These are phyloP conservation scores for Acacia melanoxylon DNA, from an alignment of 306 rosid species.

Conservation along the genomic window DNA sequence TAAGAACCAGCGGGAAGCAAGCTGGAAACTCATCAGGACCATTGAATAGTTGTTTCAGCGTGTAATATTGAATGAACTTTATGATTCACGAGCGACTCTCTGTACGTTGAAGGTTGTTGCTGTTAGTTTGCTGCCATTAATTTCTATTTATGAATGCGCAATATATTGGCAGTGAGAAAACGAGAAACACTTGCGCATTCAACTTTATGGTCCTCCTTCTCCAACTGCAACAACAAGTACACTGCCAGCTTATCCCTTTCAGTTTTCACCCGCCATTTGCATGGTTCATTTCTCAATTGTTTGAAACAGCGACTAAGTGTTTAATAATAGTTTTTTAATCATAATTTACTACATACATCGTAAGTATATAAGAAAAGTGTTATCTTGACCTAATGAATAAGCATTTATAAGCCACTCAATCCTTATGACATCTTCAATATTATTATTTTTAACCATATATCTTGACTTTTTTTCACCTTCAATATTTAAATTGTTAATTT, in stretches of 20 bases:
- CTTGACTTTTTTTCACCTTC: no score
- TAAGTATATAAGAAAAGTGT: no score
- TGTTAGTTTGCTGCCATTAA: background rate
- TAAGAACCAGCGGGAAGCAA: background rate
- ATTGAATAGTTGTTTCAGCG: background rate
- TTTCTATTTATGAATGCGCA: background rate
- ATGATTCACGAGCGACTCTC: conserved; percentile 1
- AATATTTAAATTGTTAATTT: no score
- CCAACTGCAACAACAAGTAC: background rate
- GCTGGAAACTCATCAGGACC: background rate
- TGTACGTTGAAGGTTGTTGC: conserved; percentile 25
- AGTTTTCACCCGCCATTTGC: background rate
- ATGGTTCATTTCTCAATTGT: no score
- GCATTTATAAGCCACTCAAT: no score
- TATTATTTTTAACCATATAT: no score
- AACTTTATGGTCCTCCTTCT: background rate
- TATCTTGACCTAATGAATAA: no score
- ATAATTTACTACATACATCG: no score
- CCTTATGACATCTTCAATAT: no score
- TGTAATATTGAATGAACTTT: background rate
- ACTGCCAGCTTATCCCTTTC: background rate
- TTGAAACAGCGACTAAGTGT: no score
- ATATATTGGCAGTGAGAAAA: background rate
- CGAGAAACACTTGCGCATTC: background rate
- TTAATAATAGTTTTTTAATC: no score